Percentiles rank a stretch among this genome's conserved stretches.
phyloP scores from a whole-genome alignment of 2,329 filamentous ascomycete species.

The Tolypocladium tropicale region DNA sequence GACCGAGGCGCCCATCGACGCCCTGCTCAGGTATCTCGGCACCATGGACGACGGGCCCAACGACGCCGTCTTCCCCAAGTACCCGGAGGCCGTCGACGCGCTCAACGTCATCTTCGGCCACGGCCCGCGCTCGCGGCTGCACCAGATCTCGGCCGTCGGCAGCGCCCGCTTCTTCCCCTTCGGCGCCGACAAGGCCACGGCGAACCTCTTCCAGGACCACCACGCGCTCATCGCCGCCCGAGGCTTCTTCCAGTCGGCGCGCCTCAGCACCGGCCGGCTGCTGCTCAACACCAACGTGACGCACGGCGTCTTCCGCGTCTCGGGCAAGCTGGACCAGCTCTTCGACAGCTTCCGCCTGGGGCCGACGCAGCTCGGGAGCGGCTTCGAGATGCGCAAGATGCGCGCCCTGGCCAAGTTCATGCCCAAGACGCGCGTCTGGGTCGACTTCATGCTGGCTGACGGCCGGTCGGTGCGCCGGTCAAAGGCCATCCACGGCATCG shows the following conservation, averaged over 20 bases:
- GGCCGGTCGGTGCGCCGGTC: slow-evolving; percentile 18
- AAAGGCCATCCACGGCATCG: slow-evolving; percentile 19
- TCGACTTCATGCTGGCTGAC: slow-evolving; percentile 18
- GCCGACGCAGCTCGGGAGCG: slow-evolving; percentile 7
- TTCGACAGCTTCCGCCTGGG: slow-evolving; percentile 16
- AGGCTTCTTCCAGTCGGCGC: slow-evolving; percentile 46
- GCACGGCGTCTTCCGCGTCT: slow-evolving; percentile 39
- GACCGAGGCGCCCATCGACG: slow-evolving; percentile 23
- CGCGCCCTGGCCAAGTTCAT: slow-evolving; percentile 25
- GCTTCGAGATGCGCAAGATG: slow-evolving; percentile 8
- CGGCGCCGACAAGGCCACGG: slow-evolving; percentile 15
- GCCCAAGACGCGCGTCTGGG: slow-evolving; percentile 25
- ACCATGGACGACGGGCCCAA: slow-evolving; percentile 28
- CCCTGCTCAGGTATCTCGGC: slow-evolving; percentile 32
- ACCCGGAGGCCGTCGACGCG: slow-evolving; percentile 35
- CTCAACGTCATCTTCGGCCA: slow-evolving; percentile 43
- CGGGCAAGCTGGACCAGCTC: slow-evolving; percentile 23
- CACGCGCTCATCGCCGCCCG: slow-evolving; percentile 31
- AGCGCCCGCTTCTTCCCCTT: slow-evolving; percentile 39
- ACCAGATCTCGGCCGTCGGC: slow-evolving; percentile 30
- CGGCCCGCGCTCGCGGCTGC: slow-evolving; percentile 23
- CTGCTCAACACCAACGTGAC: slow-evolving; percentile 46
- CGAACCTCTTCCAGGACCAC: slow-evolving; percentile 15
- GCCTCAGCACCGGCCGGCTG: slow-evolving; percentile 41
- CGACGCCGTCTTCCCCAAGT: slow-evolving; percentile 35